These are phyloP conservation scores for Aspergillus floridensis DNA, from an alignment of 2,329 filamentous ascomycete species.

Conservation along the genomic window DNA sequence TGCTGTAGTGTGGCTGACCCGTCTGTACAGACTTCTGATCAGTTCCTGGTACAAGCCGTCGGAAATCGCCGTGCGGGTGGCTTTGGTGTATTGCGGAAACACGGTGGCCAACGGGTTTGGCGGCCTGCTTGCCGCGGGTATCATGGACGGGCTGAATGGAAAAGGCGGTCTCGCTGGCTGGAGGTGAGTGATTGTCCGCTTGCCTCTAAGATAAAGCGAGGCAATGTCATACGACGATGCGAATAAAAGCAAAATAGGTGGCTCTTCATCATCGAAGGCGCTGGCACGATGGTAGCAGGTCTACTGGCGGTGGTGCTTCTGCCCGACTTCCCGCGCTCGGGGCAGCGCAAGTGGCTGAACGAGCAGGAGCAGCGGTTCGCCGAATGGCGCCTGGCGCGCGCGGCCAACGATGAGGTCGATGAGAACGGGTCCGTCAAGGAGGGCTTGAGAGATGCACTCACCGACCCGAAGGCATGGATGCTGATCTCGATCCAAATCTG, in stretches of 20 bases:
- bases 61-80: conserved; percentile 51
- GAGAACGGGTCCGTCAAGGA: conserved; percentile 19
- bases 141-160: conserved; percentile 36
- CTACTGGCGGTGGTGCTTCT: conserved; percentile 34
- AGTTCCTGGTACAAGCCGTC: conserved; percentile 65
- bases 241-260: conserved; percentile 1
- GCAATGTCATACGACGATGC: too few relatives aligned
- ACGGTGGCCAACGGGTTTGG: conserved; percentile 41
- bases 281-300: conserved; percentile 35
- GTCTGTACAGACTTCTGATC: conserved; percentile 18
- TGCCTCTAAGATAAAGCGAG: too few relatives aligned
- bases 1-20: not conserved
- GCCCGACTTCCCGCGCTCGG: conserved; percentile 27
- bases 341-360: conserved; percentile 20
- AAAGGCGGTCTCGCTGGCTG: conserved; percentile 41
- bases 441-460: conserved; percentile 16
- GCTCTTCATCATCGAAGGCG: conserved; percentile 44
- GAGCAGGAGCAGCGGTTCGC: conserved; percentile 22
- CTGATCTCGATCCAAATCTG: conserved; percentile 19
- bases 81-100: conserved; percentile 46
- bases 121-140: conserved; percentile 34
- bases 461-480: conserved; percentile 18
- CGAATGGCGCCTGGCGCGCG: conserved; percentile 20
- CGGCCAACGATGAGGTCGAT: conserved; percentile 21
- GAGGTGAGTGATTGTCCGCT: conserved; percentile 15